These are phyloP conservation scores for Pezicula carpinea DNA, from an alignment of 2,329 filamentous ascomycete genomes.

Conservation along the genomic window DNA sequence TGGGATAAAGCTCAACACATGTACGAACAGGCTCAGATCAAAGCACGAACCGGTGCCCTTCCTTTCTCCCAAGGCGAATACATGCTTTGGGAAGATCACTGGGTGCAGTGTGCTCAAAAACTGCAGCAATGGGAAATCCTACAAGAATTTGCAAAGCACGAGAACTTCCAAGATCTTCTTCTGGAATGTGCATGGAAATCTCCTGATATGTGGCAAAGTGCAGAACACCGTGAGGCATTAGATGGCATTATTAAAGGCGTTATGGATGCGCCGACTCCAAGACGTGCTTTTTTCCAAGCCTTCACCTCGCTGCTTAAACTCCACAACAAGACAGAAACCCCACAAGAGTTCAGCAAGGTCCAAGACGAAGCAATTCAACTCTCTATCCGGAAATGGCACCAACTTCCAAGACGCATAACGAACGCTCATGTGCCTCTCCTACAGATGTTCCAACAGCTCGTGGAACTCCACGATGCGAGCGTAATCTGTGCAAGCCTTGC, in stretches of 20 bases:
- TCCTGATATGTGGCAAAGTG: slow-evolving; percentile 88
- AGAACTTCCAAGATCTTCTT: slow-evolving; percentile 95
- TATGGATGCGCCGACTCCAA: slow-evolving; percentile 92
- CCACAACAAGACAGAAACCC: slow-evolving; percentile 79
- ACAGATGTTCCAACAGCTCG: slow-evolving; percentile 96
- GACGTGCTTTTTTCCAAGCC: slow-evolving; percentile 93
- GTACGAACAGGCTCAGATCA: slow-evolving; percentile 95
- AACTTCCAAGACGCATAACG: slow-evolving; percentile 88
- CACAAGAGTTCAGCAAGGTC: slow-evolving; percentile 77
- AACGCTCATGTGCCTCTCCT: slow-evolving; percentile 92
- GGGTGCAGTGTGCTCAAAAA: slow-evolving; percentile 96
- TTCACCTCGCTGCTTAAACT: slow-evolving; percentile 97
- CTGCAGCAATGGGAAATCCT: slow-evolving; percentile 98
- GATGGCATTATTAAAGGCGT: slow-evolving; percentile 94
- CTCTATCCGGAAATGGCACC: slow-evolving; percentile 97
- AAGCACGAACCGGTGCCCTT: slow-evolving; percentile 90
- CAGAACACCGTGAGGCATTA: slow-evolving; percentile 81
- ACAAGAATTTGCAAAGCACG: slow-evolving; percentile 96
- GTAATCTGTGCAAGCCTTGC: slow-evolving; percentile 91
- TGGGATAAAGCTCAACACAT: slow-evolving; percentile 98
- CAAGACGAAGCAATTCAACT: slow-evolving; percentile 97
- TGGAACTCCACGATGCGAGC: slow-evolving; percentile 95
- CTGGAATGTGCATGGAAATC: slow-evolving; percentile 95
- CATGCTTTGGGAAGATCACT: slow-evolving; percentile 99
- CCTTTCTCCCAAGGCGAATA: slow-evolving; percentile 97